These are phyloP conservation scores for Xerocomellus amylosporus DNA, from an alignment of 768 basidiomycete genomes.

Conservation along the genomic window DNA sequence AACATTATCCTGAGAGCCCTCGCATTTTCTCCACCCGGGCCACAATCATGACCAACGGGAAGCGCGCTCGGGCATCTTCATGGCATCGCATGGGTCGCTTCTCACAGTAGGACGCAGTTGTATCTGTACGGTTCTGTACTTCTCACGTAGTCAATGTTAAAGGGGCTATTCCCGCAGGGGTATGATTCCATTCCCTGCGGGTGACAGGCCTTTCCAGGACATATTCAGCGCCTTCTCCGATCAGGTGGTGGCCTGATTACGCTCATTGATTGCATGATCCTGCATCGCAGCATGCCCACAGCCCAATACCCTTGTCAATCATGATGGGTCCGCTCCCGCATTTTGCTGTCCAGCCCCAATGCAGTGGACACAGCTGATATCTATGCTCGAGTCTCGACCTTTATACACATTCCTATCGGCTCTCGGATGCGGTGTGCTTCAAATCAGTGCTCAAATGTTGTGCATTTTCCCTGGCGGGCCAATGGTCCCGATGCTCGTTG, in stretches of 20 bases:
- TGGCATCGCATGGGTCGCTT: constrained; percentile 14
- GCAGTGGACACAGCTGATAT: constrained; percentile 6
- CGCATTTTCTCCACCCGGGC: constrained; percentile 14
- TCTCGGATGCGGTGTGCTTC: constrained; percentile 7
- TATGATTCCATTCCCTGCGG: constrained; percentile 22
- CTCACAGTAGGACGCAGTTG: constrained; percentile 20
- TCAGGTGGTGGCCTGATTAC: constrained; percentile 20
- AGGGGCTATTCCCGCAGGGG: constrained; percentile 16
- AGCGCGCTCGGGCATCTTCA: background rate
- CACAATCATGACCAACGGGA: constrained; percentile 19
- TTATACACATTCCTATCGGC: background rate
- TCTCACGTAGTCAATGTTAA: constrained; percentile 18
- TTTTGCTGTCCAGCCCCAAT: constrained; percentile 4
- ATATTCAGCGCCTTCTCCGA: constrained; percentile 28
- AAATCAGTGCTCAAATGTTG: constrained; percentile 6
- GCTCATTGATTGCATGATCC: constrained; percentile 15
- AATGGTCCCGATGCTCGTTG: background rate
- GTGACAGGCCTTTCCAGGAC: constrained; percentile 14
- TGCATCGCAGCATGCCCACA: constrained; percentile 22
- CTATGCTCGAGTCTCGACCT: too few species aligned
- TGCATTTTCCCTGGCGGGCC: constrained; percentile 5
- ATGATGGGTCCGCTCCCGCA: background rate
- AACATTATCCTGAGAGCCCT: constrained; percentile 14
- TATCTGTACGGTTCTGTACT: constrained; percentile 7
- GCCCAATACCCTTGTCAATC: constrained; percentile 19